Conservation (phyloP, 768 basidiomycete species). For the Termitomyces sp. region DNA sequence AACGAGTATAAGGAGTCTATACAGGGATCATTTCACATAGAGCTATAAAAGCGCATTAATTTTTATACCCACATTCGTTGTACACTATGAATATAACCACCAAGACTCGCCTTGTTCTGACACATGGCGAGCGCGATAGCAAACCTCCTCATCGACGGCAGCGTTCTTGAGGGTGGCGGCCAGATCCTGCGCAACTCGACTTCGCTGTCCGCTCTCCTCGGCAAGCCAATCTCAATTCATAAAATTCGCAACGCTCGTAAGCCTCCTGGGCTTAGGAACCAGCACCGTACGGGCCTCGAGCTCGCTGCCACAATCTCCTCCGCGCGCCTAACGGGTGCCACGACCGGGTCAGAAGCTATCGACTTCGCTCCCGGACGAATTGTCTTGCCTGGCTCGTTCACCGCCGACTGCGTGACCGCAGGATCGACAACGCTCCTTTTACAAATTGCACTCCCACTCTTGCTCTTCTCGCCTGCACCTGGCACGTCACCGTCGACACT, state of each 20-base stretch:
- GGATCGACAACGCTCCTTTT: slow-evolving; percentile 68
- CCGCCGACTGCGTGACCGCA: slow-evolving; percentile 51
- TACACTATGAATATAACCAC: neutral
- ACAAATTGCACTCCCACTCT: slow-evolving; percentile 65
- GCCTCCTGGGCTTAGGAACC: slow-evolving; percentile 63
- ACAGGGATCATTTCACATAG: neutral
- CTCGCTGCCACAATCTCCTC: slow-evolving; percentile 58
- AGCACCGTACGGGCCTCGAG: slow-evolving; percentile 67
- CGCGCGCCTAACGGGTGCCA: slow-evolving; percentile 49
- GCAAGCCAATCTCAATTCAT: slow-evolving; percentile 51
- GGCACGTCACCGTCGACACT: slow-evolving; percentile 36
- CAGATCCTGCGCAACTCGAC: slow-evolving; percentile 70
- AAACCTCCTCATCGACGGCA: slow-evolving; percentile 35
- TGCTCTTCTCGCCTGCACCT: slow-evolving; percentile 44
- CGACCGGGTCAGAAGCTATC: slow-evolving; percentile 45
- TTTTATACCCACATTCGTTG: slow-evolving; percentile 8
- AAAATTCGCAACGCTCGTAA: slow-evolving; percentile 55
- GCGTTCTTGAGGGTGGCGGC: slow-evolving; percentile 57
- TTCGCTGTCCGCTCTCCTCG: slow-evolving; percentile 58
- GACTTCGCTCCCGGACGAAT: slow-evolving; percentile 50
- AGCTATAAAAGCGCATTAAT: neutral
- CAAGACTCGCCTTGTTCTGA: neutral
- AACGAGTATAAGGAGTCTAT: slow-evolving; percentile 9
- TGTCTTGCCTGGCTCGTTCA: slow-evolving; percentile 32
- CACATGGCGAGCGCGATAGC: slow-evolving; percentile 16